Evolutionary conservation across 176 grass and related monocot genomes (phyloP), one percentile per base, ranked within the genome.

Genomic region (Olyra latifolia): DNA sequence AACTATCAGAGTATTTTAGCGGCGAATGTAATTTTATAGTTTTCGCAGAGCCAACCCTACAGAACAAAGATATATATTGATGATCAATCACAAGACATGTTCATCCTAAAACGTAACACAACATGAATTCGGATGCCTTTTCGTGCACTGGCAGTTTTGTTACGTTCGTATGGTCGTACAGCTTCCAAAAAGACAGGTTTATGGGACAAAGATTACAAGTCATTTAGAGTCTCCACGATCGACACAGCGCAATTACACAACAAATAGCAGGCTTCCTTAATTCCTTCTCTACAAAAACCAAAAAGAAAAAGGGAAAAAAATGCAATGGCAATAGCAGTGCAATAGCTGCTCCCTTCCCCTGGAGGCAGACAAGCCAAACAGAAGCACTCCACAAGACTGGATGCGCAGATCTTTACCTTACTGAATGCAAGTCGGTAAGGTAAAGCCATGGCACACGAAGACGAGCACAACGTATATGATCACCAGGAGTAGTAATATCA

Each of bases 361-460:
- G n/a, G 66, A 40, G 28, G 82, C 44, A 84, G 4, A 74, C 32
- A 80, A 70, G 43, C 58, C 20, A 65, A 14, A 72, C 32, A 77
- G 56, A 48, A n/a, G 44, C 62, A 75, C 25, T 14, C 59, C 41
- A 68, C 19, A 13, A 13, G 1, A 22, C 16, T 14, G 14, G 23
- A 24, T 20, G 44, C 0, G 2, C 54, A 67, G 13, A 60, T 38
- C 49, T 30, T 30, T 28, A 24, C 44, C 75, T 87, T 80, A 99
- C 72, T 88, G 71, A 42, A 98, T 89, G 52, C 96, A 99, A 46
- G 90, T 86, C 27, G 96, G 90, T 68, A 99, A 70, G 50, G 88
- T 95, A 80, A 99, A 85, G 22, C 96, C 96, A 88, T 99, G 88
- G 82, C 96, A 99, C 24, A 95, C 9, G 28, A 93, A 99, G n/a